Percentiles rank a stretch among this genome's conserved stretches.
Conservation (phyloP, 306 rosid species). For the Pueraria montana region DNA sequence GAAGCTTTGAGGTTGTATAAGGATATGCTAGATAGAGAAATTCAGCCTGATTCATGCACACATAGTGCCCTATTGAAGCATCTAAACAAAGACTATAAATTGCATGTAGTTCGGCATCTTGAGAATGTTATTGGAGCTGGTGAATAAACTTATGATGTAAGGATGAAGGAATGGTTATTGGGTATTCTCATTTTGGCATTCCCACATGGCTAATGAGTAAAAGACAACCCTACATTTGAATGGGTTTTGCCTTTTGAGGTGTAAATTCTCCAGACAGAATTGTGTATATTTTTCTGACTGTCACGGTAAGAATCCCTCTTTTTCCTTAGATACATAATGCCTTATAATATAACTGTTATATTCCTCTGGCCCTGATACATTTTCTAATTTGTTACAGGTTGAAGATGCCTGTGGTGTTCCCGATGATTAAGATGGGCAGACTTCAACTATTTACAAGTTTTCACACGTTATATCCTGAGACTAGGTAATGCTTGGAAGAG, state of each 20-base stretch:
- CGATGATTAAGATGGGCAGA: constrained; percentile 45
- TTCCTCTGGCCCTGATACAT: constrained; percentile 44
- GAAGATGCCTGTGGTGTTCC: constrained; percentile 54
- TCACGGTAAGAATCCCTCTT: constrained; percentile 38
- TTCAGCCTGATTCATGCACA: constrained; percentile 81
- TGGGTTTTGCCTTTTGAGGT: constrained; percentile 43
- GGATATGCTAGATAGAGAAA: constrained; percentile 76
- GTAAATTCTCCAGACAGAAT: constrained; percentile 15
- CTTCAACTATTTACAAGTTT: constrained; percentile 44
- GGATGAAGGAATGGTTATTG: constrained; percentile 47
- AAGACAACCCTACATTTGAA: constrained; percentile 24
- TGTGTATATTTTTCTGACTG: constrained; percentile 37
- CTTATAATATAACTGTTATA: constrained; percentile 6
- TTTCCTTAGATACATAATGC: constrained; percentile 13
- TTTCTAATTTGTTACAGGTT: constrained; percentile 53
- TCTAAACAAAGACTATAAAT: constrained; percentile 63
- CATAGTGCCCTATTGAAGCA: constrained; percentile 72
- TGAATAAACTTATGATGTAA: constrained; percentile 51
- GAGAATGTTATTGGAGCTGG: constrained; percentile 58
- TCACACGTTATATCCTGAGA: constrained; percentile 38
- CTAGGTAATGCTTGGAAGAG: constrained; percentile 50
- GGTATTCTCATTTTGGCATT: constrained; percentile 41
- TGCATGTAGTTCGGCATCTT: constrained; percentile 56
- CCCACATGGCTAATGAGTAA: constrained; percentile 45
- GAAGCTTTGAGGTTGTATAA: constrained; percentile 79